phyloP scores from a whole-genome alignment of 768 basidiomycete genomes.

The Amanita molliuscula region DNA sequence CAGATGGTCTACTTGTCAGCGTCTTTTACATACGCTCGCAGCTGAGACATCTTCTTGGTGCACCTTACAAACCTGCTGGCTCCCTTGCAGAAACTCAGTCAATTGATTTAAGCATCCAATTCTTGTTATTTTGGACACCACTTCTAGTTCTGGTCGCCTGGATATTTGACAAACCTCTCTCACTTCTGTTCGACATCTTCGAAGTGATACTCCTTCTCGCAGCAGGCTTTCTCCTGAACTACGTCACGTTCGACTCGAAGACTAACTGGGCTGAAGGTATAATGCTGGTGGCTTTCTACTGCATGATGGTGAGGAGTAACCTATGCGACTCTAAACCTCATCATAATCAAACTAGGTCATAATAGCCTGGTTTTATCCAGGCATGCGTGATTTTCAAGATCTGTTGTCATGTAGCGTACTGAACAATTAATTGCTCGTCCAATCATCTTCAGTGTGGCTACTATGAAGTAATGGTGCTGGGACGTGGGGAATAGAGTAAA shows the following conservation, averaged over 20 bases:
- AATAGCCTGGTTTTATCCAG: conserved; percentile 26
- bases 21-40: conserved; percentile 34
- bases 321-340: neutral
- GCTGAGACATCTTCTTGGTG: neutral
- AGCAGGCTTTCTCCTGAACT: conserved; percentile 68
- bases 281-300: conserved; percentile 55
- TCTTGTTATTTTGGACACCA: conserved; percentile 72
- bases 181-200: conserved; percentile 55
- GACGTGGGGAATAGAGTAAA: neutral
- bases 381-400: conserved; percentile 19
- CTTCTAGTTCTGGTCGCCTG: conserved; percentile 59
- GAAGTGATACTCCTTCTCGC: conserved; percentile 45
- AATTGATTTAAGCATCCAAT: conserved; percentile 73
- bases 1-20: conserved; percentile 53
- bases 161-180: conserved; percentile 51
- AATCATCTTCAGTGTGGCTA: neutral
- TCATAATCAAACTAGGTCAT: conserved; percentile 11
- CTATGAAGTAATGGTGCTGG: neutral
- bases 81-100: conserved; percentile 55
- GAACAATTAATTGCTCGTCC: neutral
- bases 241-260: conserved; percentile 66
- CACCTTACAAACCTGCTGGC: conserved; percentile 25
- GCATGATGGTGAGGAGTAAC: conserved; percentile 39
- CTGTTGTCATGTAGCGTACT: conserved; percentile 14
- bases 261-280: conserved; percentile 73